Evolutionary conservation across 2,329 filamentous ascomycete species (phyloP), one percentile per base, ranked within the genome.

Genomic region (Pezicula rhizophila): DNA sequence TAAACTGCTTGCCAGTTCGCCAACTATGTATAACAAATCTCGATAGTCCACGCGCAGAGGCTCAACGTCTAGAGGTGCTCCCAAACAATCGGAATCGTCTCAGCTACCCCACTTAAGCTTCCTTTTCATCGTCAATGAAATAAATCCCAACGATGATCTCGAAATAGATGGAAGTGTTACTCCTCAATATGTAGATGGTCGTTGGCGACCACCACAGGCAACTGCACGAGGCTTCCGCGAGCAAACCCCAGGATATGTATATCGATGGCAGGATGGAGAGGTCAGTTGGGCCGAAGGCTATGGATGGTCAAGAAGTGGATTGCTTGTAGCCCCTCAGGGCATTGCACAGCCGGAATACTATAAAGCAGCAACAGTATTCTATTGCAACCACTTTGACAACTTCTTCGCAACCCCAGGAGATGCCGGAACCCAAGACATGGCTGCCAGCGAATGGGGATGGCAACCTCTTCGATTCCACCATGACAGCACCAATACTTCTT

Each of bases 41-140:
- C 33, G 41, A 47, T 42, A 39, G 45, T 35, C 37, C 40, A 45
- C n/a, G 40, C 26, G 17, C 17, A 35, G 41, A 28, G 18, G 26
- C 12, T 44, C 50, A 42, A 50, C 43, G 42, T 11, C 41, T 11
- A 33, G 42, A 17, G 44, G 23, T 8, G 43, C 43, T 10, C 46
- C 47, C 23, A 42, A 41, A 47, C n/a, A 17, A 37, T 33, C 38
- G 40, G n/a, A 44, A 18, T 31, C 31, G n/a, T 38, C 47, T 28
- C 39, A 28, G 11, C 23, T 52, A 5, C 23, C 23, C 6, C 23
- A 3, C 23, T 23, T 5, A 10, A 67, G 66, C 35, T 64, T 74
- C 33, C 59, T 65, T 18, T 64, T 64, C 5, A 65, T 69, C 53
- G 67, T 68, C 38, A 65, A 70, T 33, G 69, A 72, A 8, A 62